These are phyloP conservation scores for Malus sieversii DNA, from an alignment of 306 rosid species.

Conservation along the genomic window DNA sequence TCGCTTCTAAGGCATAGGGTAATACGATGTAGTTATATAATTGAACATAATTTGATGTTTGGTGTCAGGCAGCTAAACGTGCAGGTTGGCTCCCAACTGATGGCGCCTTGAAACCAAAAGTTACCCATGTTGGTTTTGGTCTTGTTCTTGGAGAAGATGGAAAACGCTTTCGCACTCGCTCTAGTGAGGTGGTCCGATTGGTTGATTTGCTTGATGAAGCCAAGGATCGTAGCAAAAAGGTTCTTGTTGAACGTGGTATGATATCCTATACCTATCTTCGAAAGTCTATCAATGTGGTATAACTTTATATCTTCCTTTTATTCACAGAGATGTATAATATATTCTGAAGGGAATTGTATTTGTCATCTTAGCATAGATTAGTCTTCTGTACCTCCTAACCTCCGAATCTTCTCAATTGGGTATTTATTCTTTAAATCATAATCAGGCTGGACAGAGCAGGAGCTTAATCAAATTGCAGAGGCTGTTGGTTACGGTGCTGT, in stretches of 20 bases:
- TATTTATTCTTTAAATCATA: background rate
- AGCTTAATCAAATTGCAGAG: conserved; percentile 69
- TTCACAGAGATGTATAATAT: conserved; percentile 9
- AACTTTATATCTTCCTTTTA: conserved; percentile 9
- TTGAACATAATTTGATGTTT: conserved; percentile 10
- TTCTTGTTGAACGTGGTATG: conserved; percentile 78
- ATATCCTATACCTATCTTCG: conserved; percentile 5
- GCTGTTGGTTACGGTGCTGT: conserved; percentile 93
- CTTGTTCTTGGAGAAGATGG: conserved; percentile 98
- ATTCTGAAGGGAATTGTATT: background rate
- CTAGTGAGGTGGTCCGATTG: conserved; percentile 77
- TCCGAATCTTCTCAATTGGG: conserved; percentile 15
- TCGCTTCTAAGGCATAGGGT: background rate
- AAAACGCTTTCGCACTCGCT: conserved; percentile 79
- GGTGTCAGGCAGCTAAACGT: conserved; percentile 73
- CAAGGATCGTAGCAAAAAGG: conserved; percentile 75
- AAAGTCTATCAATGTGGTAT: background rate
- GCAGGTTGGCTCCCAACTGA: conserved; percentile 85
- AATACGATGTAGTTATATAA: conserved; percentile 8
- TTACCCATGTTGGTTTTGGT: conserved; percentile 88
- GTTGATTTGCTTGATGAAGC: conserved; percentile 98
- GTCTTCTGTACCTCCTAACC: background rate
- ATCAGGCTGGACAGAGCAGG: conserved; percentile 69
- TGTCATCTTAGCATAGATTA: background rate
- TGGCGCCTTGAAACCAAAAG: conserved; percentile 49